These are phyloP conservation scores for Starmerella floricola DNA, from an alignment of 805 yeast genomes.

Conservation along the genomic window DNA sequence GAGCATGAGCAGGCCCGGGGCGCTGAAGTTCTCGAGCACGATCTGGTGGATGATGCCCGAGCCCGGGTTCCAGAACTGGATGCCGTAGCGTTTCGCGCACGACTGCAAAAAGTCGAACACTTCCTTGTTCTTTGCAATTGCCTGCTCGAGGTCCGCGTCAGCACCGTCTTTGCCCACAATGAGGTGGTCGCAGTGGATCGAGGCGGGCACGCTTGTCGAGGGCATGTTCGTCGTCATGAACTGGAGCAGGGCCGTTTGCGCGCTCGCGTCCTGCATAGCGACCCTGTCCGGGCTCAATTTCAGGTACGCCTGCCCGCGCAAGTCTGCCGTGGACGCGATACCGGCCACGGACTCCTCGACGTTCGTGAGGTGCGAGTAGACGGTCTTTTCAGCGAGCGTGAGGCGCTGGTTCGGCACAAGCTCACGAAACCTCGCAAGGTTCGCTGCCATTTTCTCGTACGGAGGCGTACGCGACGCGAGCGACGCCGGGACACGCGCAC, in stretches of 20 bases:
- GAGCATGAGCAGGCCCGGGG: slow-evolving; percentile 92
- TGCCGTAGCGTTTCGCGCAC: slow-evolving; percentile 89
- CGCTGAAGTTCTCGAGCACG: slow-evolving; percentile 89
- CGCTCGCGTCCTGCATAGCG: slow-evolving; percentile 99
- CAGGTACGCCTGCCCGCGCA: slow-evolving; percentile 81
- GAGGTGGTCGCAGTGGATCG: slow-evolving; percentile 96
- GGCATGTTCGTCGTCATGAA: slow-evolving; percentile 95
- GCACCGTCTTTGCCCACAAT: slow-evolving; percentile 96
- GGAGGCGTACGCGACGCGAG: slow-evolving; percentile 73
- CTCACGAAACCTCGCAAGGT: slow-evolving; percentile 49
- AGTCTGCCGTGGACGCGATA: slow-evolving; percentile 36
- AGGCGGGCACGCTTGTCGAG: slow-evolving; percentile 80
- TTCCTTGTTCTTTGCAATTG: slow-evolving; percentile 79
- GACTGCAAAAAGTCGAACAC: slow-evolving; percentile 89
- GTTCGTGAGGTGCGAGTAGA: slow-evolving; percentile 81
- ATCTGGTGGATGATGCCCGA: slow-evolving; percentile 98
- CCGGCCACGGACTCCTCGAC: slow-evolving; percentile 70
- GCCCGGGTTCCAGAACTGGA: slow-evolving; percentile 99
- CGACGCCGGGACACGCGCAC: slow-evolving; percentile 41
- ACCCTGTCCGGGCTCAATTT: slow-evolving; percentile 95
- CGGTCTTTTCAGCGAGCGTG: slow-evolving; percentile 87
- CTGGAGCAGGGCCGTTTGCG: slow-evolving; percentile 97
- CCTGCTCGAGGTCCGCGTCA: slow-evolving; percentile 62
- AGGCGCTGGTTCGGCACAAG: slow-evolving; percentile 59
- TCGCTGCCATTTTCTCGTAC: slow-evolving; percentile 57